Conservation (phyloP, 139 green algal species). For the Closterium sp. region DNA sequence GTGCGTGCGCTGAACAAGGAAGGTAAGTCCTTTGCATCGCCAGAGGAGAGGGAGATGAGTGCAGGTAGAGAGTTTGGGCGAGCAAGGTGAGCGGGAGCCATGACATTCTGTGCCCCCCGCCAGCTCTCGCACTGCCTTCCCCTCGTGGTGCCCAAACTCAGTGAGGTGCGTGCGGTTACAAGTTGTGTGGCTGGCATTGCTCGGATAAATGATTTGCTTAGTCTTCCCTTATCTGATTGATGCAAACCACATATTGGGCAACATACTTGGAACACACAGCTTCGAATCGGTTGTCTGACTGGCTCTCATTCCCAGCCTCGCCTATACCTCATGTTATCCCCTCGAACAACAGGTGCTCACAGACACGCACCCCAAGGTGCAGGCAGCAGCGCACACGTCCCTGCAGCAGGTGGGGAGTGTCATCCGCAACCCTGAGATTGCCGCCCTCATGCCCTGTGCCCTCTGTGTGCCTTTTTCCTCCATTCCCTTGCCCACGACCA, state of each 20-base stretch:
- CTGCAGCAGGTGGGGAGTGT: slow-evolving; percentile 79
- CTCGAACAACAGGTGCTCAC: slow-evolving; percentile 65
- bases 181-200: no score
- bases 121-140: slow-evolving; percentile 90
- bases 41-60: no score
- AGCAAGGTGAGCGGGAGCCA: no score
- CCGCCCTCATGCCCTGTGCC: slow-evolving; percentile 77
- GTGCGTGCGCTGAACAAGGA: neutral
- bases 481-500: neutral
- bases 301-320: no score
- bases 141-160: slow-evolving; percentile 85
- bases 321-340: no score
- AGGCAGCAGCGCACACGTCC: slow-evolving; percentile 72
- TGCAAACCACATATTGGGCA: no score
- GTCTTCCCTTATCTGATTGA: no score
- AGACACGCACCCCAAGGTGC: slow-evolving; percentile 91
- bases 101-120: slow-evolving; percentile 92
- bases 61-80: no score
- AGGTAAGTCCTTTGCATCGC: no score
- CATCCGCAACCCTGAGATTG: slow-evolving; percentile 92
- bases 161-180: slow-evolving; percentile 37
- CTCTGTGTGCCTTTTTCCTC: slow-evolving; percentile 47
- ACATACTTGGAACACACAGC: no score
- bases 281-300: no score
- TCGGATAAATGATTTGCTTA: no score